These are phyloP conservation scores for Pythium sukuiense DNA, from an alignment of 352 stramenopile genomes.

Conservation along the genomic window DNA sequence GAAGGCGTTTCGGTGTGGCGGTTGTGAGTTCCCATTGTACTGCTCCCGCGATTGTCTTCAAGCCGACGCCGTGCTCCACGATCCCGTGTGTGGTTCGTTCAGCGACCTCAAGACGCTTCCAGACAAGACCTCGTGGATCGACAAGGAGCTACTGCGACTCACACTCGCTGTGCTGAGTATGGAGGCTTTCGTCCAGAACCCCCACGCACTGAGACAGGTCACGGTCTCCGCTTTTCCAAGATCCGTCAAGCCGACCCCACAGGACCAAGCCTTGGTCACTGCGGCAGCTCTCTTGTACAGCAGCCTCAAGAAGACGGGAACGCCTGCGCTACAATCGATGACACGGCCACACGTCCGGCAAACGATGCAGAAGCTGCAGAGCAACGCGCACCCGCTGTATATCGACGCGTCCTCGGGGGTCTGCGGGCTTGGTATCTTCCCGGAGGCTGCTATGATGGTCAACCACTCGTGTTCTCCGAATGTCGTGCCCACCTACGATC, in stretches of 20 bases:
- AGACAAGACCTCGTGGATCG: conserved; percentile 6
- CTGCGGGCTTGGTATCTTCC: conserved; percentile 59
- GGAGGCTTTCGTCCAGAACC: conserved; percentile 47
- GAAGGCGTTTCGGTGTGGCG: conserved; percentile 53
- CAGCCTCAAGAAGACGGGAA: conserved; percentile 12
- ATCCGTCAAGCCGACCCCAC: not conserved
- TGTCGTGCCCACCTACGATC: conserved; percentile 52
- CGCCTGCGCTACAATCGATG: not conserved
- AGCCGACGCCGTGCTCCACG: conserved; percentile 45
- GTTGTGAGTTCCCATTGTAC: conserved; percentile 53
- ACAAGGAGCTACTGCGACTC: conserved; percentile 52
- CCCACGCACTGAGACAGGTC: conserved; percentile 32
- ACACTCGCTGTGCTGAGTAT: conserved; percentile 55
- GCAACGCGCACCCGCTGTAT: conserved; percentile 57
- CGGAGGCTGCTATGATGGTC: conserved; percentile 62
- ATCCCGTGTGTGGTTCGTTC: conserved; percentile 47
- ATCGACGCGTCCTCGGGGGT: conserved; percentile 37
- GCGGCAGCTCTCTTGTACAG: conserved; percentile 7
- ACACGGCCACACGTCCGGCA: conserved; percentile 30
- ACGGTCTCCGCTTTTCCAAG: not conserved
- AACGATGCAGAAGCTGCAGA: conserved; percentile 46
- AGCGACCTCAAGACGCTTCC: conserved; percentile 12
- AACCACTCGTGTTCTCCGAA: conserved; percentile 74
- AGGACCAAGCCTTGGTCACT: conserved; percentile 1
- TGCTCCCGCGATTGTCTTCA: conserved; percentile 51